These are phyloP conservation scores for Penicillium flavigenum DNA, from an alignment of 495 filamentous ascomycete species.

Conservation along the genomic window DNA sequence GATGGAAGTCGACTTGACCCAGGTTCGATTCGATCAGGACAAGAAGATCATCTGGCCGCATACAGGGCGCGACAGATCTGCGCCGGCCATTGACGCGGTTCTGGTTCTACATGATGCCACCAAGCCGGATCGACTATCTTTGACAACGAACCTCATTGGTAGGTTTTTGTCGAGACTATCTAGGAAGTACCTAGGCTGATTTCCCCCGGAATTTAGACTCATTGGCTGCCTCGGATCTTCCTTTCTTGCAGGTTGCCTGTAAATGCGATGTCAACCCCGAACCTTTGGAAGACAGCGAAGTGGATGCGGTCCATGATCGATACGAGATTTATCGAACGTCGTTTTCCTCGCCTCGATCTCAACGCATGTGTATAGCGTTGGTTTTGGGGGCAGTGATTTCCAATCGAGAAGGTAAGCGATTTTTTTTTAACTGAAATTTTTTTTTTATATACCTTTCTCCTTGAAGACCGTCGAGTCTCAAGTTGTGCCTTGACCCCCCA, in stretches of 20 bases:
- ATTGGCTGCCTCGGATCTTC: slow-evolving; percentile 63
- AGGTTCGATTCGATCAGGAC: slow-evolving; percentile 49
- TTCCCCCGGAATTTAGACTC: slow-evolving; percentile 53
- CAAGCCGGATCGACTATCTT: slow-evolving; percentile 65
- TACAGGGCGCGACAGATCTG: slow-evolving; percentile 59
- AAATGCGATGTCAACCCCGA: slow-evolving; percentile 74
- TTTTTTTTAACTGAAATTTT: slow-evolving; percentile 4
- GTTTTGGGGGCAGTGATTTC: slow-evolving; percentile 70
- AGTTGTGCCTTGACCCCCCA: slow-evolving; percentile 28
- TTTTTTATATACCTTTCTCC: not conserved
- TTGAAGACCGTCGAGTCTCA: slow-evolving; percentile 8
- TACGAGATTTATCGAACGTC: slow-evolving; percentile 74
- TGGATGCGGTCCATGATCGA: slow-evolving; percentile 54
- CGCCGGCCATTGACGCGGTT: slow-evolving; percentile 77
- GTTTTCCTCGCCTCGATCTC: slow-evolving; percentile 64
- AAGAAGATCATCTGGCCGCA: slow-evolving; percentile 74
- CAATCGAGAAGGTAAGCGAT: slow-evolving; percentile 62
- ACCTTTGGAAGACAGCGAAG: slow-evolving; percentile 32
- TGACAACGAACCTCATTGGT: slow-evolving; percentile 64
- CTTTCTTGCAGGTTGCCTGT: slow-evolving; percentile 74
- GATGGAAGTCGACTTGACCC: slow-evolving; percentile 63
- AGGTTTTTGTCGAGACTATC: not conserved
- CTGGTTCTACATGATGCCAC: slow-evolving; percentile 84
- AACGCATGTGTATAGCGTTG: slow-evolving; percentile 74
- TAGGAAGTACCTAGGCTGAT: not conserved